phyloP scores from a whole-genome alignment of 1,284 basidiomycete genomes.

The Austroboletus olivaceoglutinosus region DNA sequence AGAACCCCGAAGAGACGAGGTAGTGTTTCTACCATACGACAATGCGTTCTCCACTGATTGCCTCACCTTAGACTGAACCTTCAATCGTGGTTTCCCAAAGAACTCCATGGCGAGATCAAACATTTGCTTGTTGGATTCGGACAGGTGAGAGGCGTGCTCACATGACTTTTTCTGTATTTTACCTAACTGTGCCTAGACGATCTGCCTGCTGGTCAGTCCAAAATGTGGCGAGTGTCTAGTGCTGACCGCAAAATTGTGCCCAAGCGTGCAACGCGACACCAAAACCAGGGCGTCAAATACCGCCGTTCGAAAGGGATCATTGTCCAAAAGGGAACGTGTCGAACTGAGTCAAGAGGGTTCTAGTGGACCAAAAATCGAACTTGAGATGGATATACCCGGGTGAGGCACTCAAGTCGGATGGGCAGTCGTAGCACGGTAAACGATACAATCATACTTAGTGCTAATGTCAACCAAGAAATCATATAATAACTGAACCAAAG shows the following conservation, averaged over 20 bases:
- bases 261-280: constrained; percentile 46
- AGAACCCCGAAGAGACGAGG: constrained; percentile 87
- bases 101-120: constrained; percentile 82
- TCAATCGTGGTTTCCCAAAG: constrained; percentile 86
- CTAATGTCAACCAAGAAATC: too few relatives aligned
- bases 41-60: not conserved
- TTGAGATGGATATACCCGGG: constrained; percentile 32
- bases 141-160: constrained; percentile 57
- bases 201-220: constrained; percentile 83
- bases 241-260: constrained; percentile 54
- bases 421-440: too few relatives aligned
- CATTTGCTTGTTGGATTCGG: constrained; percentile 91
- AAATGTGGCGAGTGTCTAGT: constrained; percentile 75
- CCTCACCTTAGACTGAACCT: constrained; percentile 68
- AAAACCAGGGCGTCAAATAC: constrained; percentile 29
- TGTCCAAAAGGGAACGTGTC: not conserved
- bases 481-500: too few relatives aligned
- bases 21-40: constrained; percentile 24
- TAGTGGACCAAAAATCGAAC: constrained; percentile 38
- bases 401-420: too few relatives aligned
- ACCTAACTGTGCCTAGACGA: constrained; percentile 42
- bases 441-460: too few relatives aligned
- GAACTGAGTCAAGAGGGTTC: constrained; percentile 14
- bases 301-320: constrained; percentile 16
- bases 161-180: not conserved